Base-by-base conservation (phyloP, 2,329 filamentous ascomycete genomes). In the Cordyceps javanica region DNA sequence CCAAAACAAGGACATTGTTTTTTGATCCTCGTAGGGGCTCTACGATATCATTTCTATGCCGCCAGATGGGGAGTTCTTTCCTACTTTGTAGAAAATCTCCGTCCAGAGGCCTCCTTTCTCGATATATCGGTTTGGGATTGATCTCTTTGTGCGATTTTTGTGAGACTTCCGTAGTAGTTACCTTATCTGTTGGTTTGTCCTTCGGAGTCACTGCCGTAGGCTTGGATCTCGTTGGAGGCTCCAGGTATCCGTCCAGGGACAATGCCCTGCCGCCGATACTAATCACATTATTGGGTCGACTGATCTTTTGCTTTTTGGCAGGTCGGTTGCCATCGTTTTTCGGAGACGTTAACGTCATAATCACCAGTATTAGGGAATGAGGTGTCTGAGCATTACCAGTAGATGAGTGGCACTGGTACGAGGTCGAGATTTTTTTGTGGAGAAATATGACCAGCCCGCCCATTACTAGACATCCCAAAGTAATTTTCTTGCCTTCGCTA, bases 31-130 rank as follows among this genome's bases (percentile, higher is more conserved):
- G 76, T 7, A 96, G 73, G 2, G 82, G 77, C 16, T 77, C 68
- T 36, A 85, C 83, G 51, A 97, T 95, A 26, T 87, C 80, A 34
- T 86, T 77, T 49, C 83, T 83, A 62, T 91, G 82, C 4, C 81
- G 74, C 84, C 90, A 96, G 63, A 97, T 93, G 0, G 92, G 92
- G 3, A 97, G 79, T 14, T 83, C 77, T 67, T 88, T 83, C 23
- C 91, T 82, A 7, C 77, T 72, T 51, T 74, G 72, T 25, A 78
- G 67, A 8, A 75, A 63, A 1, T 61, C 63, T 2, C 67, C 62
- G 39, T 75, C 71, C 38, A n/a, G n/a, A n/a, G n/a, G 70, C 70
- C 21, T 10, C n/a, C 5, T 16, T 28, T 16, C 21, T 32, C 58
- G 62, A 32, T 57, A 52, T 54, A 58, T n/a, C 59, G 7, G 26